Conservation (phyloP, 1,139 yeast genomes). For the Pichia norvegensis region DNA sequence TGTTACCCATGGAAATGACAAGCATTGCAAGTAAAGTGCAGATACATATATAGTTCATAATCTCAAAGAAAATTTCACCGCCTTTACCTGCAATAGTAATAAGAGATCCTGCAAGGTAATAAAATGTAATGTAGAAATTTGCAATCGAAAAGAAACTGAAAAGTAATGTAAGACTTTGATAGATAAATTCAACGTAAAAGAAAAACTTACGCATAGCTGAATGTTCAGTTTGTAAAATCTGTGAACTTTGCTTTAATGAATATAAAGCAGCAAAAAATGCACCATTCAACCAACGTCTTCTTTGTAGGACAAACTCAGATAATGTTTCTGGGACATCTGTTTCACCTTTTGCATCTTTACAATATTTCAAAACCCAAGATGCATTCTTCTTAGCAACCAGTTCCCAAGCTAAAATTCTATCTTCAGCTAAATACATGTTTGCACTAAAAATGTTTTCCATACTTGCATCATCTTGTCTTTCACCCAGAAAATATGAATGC, state of each 20-base stretch:
- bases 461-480: conserved; percentile 38
- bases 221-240: conserved; percentile 84
- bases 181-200: conserved; percentile 74
- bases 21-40: conserved; percentile 77
- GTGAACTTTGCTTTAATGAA: conserved; percentile 69
- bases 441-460: conserved; percentile 83
- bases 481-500: conserved; percentile 84
- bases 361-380: conserved; percentile 89
- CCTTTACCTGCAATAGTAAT: conserved; percentile 56
- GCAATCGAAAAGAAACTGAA: conserved; percentile 88
- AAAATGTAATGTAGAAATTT: conserved; percentile 79
- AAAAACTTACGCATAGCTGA: conserved; percentile 66
- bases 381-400: conserved; percentile 80
- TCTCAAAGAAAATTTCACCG: conserved; percentile 72
- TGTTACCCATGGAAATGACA: conserved; percentile 87
- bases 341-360: conserved; percentile 89
- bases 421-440: conserved; percentile 96
- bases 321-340: conserved; percentile 94
- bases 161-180: conserved; percentile 66
- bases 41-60: conserved; percentile 76
- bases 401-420: conserved; percentile 96
- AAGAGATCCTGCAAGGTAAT: conserved; percentile 86
- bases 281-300: conserved; percentile 98
- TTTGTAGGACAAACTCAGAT: conserved; percentile 86
- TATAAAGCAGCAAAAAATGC: conserved; percentile 94